These are phyloP conservation scores for Russula sp. DNA, from an alignment of 768 basidiomycete species.

Conservation along the genomic window DNA sequence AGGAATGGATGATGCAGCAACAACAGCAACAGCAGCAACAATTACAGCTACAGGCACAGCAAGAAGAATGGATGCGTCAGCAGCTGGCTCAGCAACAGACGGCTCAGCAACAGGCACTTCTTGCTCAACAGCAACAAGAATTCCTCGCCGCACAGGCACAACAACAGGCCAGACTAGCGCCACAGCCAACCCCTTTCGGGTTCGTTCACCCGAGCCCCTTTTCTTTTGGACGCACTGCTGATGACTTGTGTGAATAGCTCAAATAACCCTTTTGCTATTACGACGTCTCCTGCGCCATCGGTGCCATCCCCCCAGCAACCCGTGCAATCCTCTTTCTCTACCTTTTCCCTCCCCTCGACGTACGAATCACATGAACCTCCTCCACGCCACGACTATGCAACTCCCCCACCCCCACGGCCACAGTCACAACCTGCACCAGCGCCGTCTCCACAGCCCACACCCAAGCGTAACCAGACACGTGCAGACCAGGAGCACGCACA, in stretches of 20 bases:
- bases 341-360: constrained; percentile 68
- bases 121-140: constrained; percentile 39
- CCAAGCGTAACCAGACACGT: constrained; percentile 38
- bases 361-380: constrained; percentile 48
- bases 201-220: constrained; percentile 35
- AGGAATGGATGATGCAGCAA: constrained; percentile 68
- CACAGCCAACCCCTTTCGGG: constrained; percentile 78
- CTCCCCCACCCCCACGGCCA: constrained; percentile 42
- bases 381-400: constrained; percentile 40
- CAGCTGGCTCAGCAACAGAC: constrained; percentile 59
- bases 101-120: constrained; percentile 43
- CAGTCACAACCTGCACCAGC: constrained; percentile 38
- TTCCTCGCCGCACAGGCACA: constrained; percentile 24
- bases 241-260: constrained; percentile 46
- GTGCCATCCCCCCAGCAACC: constrained; percentile 37
- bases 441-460: constrained; percentile 23
- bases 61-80: constrained; percentile 61
- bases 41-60: constrained; percentile 46
- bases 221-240: constrained; percentile 9
- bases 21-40: constrained; percentile 50
- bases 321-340: constrained; percentile 42
- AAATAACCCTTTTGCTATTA: constrained; percentile 90
- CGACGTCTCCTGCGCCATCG: constrained; percentile 35
- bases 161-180: constrained; percentile 40
- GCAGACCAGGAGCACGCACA: constrained; percentile 70